Base-by-base conservation (phyloP, 805 yeast species). In the Yueomyces sp. region DNA sequence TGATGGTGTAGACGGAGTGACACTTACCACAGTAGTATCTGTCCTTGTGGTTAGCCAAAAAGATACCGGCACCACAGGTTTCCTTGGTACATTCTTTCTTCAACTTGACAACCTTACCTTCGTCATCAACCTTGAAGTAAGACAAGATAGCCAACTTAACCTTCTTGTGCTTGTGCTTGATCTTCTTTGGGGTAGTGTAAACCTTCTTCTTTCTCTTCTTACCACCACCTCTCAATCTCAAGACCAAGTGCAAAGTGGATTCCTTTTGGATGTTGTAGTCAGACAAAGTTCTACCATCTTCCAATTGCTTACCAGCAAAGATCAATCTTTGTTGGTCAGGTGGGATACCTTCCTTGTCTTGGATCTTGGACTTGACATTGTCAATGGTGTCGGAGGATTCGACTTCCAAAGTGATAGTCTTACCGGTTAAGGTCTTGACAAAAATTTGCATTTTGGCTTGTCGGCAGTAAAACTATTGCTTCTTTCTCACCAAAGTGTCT, bases 141-240 rank as follows among this genome's bases (percentile, higher is more conserved):
- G 94, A 87, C 72, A 92, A 84, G 72, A 92, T 96, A 73, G 96
- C 97, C 68, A 92, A 80, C 85, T 92, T 92, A 75, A 85, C 85
- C 81, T 90, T 92, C 85, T 85, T 92, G 84, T 86, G 96, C 84
- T 87, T 88, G 94, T 92, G 97, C 77, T 76, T 85, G 77, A 92
- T 85, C 84, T 88, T 94, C 88, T 92, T 92, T 79, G 98, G 98
- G 69, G 97, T 90, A 77, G 97, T 90, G 90, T 90, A 92, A 70
- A 87, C 96, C 94, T 90, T 90, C 96, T 92, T 92, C 92, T 92
- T 92, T 82, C 95, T 90, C 92, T 92, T 92, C 85, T 88, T 92
- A 79, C 95, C 95, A 75, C 95, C 96, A 77, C 97, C 97, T 77
- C 96, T 85, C 69, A 90, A 84, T 79, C 96, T 87, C 56, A 90